Conservation (phyloP, 2,329 filamentous ascomycete genomes). For the Shiraia sp. region DNA sequence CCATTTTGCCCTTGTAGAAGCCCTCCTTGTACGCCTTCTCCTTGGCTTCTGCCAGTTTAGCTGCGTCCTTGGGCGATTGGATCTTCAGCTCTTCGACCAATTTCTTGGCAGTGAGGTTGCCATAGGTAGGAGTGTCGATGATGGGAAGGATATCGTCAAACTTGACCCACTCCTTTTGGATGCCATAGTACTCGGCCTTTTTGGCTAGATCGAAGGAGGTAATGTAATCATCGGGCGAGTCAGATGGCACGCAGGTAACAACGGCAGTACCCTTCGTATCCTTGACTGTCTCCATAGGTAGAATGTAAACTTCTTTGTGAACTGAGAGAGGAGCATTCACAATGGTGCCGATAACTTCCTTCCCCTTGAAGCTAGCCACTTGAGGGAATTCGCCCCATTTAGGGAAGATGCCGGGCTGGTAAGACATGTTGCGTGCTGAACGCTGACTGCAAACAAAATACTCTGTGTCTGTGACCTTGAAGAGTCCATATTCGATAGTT, state of each 20-base stretch:
- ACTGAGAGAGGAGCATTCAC: constrained; percentile 83
- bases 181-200: constrained; percentile 91
- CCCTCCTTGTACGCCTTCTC: constrained; percentile 96
- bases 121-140: constrained; percentile 75
- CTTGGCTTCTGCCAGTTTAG: constrained; percentile 90
- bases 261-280: constrained; percentile 95
- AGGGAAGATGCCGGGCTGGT: constrained; percentile 78
- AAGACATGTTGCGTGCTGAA: constrained; percentile 92
- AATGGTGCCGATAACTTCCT: constrained; percentile 83
- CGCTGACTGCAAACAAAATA: constrained; percentile 84
- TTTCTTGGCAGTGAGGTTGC: constrained; percentile 79
- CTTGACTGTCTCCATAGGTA: constrained; percentile 94
- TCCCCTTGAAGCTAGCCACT: constrained; percentile 74
- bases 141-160: constrained; percentile 81
- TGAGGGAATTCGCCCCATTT: constrained; percentile 75
- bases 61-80: constrained; percentile 90
- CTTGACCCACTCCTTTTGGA: constrained; percentile 95
- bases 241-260: constrained; percentile 92
- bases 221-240: constrained; percentile 93
- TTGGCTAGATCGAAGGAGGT: constrained; percentile 86
- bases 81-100: constrained; percentile 95
- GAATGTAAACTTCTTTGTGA: constrained; percentile 80
- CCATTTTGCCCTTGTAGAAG: constrained; percentile 92
- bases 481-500: constrained; percentile 85
- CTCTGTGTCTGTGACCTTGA: constrained; percentile 68